Conservation (phyloP, 2,329 filamentous ascomycete genomes). For the Diaporthe nobilis region DNA sequence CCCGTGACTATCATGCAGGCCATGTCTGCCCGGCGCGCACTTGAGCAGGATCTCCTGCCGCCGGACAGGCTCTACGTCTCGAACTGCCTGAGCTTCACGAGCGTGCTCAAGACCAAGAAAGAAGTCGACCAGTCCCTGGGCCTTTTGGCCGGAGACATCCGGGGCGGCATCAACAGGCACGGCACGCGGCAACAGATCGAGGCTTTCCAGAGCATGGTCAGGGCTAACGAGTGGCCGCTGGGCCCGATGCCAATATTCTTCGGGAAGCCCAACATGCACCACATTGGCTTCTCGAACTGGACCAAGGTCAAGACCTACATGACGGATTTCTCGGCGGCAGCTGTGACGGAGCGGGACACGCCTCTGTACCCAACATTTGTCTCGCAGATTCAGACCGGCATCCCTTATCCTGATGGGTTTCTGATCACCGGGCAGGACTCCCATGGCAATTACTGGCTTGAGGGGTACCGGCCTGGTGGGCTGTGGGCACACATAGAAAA, state of each 20-base stretch:
- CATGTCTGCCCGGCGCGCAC: conserved; percentile 43
- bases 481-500: conserved; percentile 46
- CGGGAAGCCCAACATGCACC: conserved; percentile 50
- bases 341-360: background rate
- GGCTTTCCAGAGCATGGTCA: conserved; percentile 50
- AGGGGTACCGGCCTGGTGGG: conserved; percentile 46
- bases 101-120: conserved; percentile 38
- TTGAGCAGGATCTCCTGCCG: conserved; percentile 47
- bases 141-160: conserved; percentile 47
- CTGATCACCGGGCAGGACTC: conserved; percentile 49
- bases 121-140: conserved; percentile 50
- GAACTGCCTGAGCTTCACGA: conserved; percentile 50
- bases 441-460: conserved; percentile 50
- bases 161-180: conserved; percentile 49
- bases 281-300: conserved; percentile 53
- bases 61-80: conserved; percentile 47
- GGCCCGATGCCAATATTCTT: conserved; percentile 47
- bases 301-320: conserved; percentile 48
- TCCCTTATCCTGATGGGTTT: conserved; percentile 47
- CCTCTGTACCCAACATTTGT: conserved; percentile 44
- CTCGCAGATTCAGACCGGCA: conserved; percentile 46
- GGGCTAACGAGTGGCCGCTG: conserved; percentile 43
- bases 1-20: conserved; percentile 45
- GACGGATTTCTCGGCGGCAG: conserved; percentile 49
- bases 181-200: conserved; percentile 53